Evolutionary conservation across 352 stramenopile species (phyloP).

Genomic region (Pythium grandisporangium): DNA sequence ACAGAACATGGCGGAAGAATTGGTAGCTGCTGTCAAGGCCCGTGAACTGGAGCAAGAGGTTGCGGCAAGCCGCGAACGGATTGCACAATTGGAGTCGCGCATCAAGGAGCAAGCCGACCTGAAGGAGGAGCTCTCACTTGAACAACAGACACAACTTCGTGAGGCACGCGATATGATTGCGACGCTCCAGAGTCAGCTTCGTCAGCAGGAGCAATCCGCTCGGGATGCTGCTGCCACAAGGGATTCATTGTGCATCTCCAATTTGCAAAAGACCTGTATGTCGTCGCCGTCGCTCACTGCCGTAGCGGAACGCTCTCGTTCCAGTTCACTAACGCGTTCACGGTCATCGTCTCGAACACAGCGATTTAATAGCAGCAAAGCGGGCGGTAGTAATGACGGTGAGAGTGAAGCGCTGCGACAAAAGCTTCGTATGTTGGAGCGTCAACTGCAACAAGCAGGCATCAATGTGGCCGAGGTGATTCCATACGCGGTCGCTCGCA

Average conservation of each 20-base stretch:
- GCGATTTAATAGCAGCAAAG: conserved; percentile 5
- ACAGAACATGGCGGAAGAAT: conserved; percentile 58
- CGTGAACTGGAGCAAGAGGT: conserved; percentile 66
- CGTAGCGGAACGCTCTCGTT: conserved; percentile 4
- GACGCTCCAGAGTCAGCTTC: conserved; percentile 44
- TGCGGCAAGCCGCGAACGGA: conserved; percentile 43
- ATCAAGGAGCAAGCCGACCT: conserved; percentile 49
- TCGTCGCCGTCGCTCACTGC: too few species aligned
- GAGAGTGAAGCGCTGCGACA: conserved; percentile 48
- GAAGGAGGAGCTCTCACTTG: conserved; percentile 37
- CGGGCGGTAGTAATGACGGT: conserved; percentile 24
- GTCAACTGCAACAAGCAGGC: conserved; percentile 62
- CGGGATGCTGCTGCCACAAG: conserved; percentile 33
- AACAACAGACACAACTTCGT: conserved; percentile 45
- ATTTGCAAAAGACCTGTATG: conserved; percentile 30
- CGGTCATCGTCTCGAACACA: neutral
- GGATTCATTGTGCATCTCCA: conserved; percentile 48
- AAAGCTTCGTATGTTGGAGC: conserved; percentile 62
- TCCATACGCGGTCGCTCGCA: conserved; percentile 76
- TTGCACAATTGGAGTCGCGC: conserved; percentile 39
- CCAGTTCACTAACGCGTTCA: too few species aligned
- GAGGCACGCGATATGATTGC: conserved; percentile 52
- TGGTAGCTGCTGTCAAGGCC: conserved; percentile 43
- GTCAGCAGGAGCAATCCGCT: conserved; percentile 41
- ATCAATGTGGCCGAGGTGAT: conserved; percentile 86